A percentile compares a stretch with the other conserved stretches of the same genome.
These are phyloP conservation scores for Tylopilus orsonianus DNA, from an alignment of 1,284 basidiomycete species.

Conservation along the genomic window DNA sequence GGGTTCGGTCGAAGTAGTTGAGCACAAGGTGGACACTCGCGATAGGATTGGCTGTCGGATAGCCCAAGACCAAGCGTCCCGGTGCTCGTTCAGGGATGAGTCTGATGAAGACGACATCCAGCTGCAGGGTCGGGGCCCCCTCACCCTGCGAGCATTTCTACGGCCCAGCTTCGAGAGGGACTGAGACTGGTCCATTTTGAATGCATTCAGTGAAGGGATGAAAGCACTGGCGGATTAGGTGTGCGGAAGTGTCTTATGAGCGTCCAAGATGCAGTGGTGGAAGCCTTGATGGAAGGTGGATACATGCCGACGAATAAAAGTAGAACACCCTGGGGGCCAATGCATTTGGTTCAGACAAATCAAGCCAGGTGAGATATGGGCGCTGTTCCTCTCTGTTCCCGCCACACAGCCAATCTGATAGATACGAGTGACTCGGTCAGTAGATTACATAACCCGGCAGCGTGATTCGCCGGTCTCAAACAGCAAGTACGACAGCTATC, in stretches of 20 bases:
- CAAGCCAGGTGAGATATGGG: conserved; percentile 5
- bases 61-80: conserved; percentile 27
- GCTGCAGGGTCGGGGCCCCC: conserved; percentile 33
- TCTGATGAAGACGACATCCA: conserved; percentile 24
- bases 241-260: background rate
- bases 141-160: conserved; percentile 21
- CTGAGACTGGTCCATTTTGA: conserved; percentile 18
- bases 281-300: conserved; percentile 6
- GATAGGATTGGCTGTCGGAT: conserved; percentile 13
- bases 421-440: no score
- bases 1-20: conserved; percentile 22
- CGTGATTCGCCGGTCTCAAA: background rate
- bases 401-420: conserved; percentile 24
- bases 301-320: conserved; percentile 29
- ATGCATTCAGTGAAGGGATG: background rate
- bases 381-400: conserved; percentile 20
- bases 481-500: no score
- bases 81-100: conserved; percentile 20
- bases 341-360: conserved; percentile 9
- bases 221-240: background rate
- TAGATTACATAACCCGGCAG: conserved; percentile 1
- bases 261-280: conserved; percentile 4
- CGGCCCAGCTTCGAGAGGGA: conserved; percentile 6
- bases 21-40: conserved; percentile 20
- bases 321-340: background rate